Conservation (phyloP, 495 filamentous ascomycete species). For the Talaromyces proteolyticus region DNA sequence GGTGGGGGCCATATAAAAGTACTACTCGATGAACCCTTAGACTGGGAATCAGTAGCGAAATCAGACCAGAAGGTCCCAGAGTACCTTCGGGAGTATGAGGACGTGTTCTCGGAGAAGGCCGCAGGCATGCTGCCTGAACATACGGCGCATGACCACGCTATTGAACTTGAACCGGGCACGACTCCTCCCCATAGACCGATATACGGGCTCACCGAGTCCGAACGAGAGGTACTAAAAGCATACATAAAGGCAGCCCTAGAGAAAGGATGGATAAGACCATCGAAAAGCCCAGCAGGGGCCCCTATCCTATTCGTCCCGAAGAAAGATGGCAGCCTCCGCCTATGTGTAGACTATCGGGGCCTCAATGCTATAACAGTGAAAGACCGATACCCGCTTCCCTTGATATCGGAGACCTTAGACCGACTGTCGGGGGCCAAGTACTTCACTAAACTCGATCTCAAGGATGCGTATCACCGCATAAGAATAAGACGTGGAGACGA, state of each 20-base stretch:
- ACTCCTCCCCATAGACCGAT: conserved; percentile 5
- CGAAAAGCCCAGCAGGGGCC: conserved; percentile 7
- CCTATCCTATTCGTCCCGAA: conserved; percentile 16
- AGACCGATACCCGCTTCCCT: too few species aligned
- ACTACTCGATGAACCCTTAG: too few species aligned
- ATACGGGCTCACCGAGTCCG: conserved; percentile 5
- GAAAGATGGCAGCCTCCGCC: conserved; percentile 10
- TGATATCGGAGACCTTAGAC: too few species aligned
- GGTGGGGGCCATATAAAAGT: too few species aligned
- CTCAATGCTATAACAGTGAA: too few species aligned
- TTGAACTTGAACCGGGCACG: conserved; percentile 6
- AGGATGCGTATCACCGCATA: too few species aligned
- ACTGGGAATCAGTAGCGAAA: too few species aligned
- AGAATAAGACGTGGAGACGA: conserved; percentile 15
- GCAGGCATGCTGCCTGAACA: too few species aligned
- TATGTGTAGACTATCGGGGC: conserved; percentile 11
- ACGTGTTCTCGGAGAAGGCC: not conserved
- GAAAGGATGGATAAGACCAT: conserved; percentile 10
- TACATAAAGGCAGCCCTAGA: too few species aligned
- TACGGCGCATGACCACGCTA: conserved; percentile 3
- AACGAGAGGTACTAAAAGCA: too few species aligned
- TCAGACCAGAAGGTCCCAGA: not conserved
- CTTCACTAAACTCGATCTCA: too few species aligned
- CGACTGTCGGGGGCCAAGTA: too few species aligned
- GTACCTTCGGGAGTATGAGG: not conserved